Percentiles rank a stretch among this genome's conserved stretches.
Evolutionary conservation across 1,284 basidiomycete genomes (phyloP).

Genomic region (Rhodotorula sp.): DNA sequence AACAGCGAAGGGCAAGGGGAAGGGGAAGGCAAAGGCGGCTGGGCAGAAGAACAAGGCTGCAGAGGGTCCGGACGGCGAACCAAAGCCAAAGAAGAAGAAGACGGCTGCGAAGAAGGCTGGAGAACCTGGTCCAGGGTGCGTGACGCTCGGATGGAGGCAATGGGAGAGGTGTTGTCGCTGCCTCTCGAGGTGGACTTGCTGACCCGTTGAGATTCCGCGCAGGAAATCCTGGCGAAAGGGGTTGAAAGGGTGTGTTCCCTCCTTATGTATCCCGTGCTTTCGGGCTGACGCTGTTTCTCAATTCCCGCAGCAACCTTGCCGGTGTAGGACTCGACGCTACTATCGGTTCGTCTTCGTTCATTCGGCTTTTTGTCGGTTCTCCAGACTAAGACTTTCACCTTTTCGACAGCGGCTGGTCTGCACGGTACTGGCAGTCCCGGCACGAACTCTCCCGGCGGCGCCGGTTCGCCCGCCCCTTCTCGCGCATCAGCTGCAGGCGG

Average conservation of each 20-base stretch:
- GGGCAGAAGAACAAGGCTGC: conserved; percentile 14
- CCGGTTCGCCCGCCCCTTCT: not conserved
- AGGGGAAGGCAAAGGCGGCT: not conserved
- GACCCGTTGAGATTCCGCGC: no score
- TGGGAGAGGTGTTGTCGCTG: not conserved
- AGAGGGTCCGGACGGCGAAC: conserved; percentile 8
- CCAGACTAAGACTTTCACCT: not conserved
- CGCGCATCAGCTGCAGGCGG: not conserved
- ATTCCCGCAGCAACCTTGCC: conserved; percentile 7
- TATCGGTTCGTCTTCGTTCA: not conserved
- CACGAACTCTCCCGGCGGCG: not conserved
- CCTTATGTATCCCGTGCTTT: not conserved
- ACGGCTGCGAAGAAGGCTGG: conserved; percentile 6
- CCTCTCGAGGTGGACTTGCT: not conserved
- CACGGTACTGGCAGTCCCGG: not conserved
- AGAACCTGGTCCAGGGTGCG: conserved; percentile 24
- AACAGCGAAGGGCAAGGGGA: not conserved
- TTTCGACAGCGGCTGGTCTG: no score
- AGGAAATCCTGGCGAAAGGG: conserved; percentile 35
- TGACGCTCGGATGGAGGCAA: not conserved
- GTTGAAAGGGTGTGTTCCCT: conserved; percentile 25
- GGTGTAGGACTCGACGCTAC: conserved; percentile 10
- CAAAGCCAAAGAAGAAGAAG: conserved; percentile 24
- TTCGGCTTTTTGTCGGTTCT: not conserved
- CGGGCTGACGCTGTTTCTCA: no score